Evolutionary conservation across 805 yeast genomes (phyloP).

Genomic region (Saturnispora ahearnii): DNA sequence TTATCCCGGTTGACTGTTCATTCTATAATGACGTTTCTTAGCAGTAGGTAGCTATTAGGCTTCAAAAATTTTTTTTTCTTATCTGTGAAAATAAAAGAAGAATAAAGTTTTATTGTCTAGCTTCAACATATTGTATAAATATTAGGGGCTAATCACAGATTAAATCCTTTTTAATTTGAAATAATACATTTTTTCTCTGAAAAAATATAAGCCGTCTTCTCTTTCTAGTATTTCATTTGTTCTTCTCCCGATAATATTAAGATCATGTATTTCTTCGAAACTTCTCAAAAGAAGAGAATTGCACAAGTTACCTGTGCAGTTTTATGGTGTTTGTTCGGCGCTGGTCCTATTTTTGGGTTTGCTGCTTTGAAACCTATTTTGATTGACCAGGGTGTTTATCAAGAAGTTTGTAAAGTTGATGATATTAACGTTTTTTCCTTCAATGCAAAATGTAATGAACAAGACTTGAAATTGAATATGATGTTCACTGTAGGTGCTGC

Average conservation of each 20-base stretch:
- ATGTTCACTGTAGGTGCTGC: slow-evolving; percentile 53
- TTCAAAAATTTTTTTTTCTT: background rate
- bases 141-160: no score
- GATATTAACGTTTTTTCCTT: slow-evolving; percentile 18
- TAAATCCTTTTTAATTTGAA: no score
- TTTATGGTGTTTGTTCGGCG: slow-evolving; percentile 45
- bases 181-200: background rate
- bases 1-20: no score
- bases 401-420: slow-evolving; percentile 28
- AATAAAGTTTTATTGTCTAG: background rate
- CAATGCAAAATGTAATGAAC: slow-evolving; percentile 39
- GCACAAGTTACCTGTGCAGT: slow-evolving; percentile 43
- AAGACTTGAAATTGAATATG: slow-evolving; percentile 47
- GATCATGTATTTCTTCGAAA: slow-evolving; percentile 27
- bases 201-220: background rate
- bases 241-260: background rate
- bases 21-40: background rate
- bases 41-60: background rate
- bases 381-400: slow-evolving; percentile 40
- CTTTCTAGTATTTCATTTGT: background rate
- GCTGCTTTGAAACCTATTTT: slow-evolving; percentile 50
- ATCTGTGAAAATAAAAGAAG: background rate
- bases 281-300: slow-evolving; percentile 24
- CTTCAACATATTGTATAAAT: no score
- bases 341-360: slow-evolving; percentile 52